Percentiles rank a stretch among this genome's conserved stretches.
Evolutionary conservation across 2,329 filamentous ascomycete genomes (phyloP).

Genomic region (Neoscytalidium dimidiatum): DNA sequence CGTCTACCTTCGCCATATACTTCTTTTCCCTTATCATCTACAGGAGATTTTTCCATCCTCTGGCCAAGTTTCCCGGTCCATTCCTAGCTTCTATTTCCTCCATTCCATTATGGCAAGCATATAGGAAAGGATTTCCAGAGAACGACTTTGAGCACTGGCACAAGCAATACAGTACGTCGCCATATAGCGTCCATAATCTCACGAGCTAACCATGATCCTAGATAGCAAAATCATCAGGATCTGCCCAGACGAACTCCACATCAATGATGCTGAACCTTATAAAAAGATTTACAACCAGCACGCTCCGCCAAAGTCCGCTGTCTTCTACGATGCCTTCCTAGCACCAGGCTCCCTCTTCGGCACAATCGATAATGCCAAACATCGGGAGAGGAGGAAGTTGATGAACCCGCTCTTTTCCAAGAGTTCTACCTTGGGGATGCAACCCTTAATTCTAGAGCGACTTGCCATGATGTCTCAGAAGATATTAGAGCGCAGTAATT

Average conservation of each 20-base stretch:
- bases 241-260: background rate
- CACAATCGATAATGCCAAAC: background rate
- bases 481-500: background rate
- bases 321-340: background rate
- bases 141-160: background rate
- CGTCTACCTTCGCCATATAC: background rate
- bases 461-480: background rate
- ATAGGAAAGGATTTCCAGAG: background rate
- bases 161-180: background rate
- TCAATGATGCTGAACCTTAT: background rate
- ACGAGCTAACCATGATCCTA: background rate
- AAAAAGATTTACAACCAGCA: background rate
- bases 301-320: background rate
- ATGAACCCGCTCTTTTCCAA: background rate
- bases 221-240: background rate
- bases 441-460: background rate
- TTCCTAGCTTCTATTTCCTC: background rate
- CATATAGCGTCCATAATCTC: too few relatives aligned
- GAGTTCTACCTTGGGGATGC: background rate
- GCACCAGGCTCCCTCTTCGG: background rate
- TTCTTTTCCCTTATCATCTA: background rate
- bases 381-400: background rate
- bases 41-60: background rate
- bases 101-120: background rate
- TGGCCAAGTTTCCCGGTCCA: background rate